Evolutionary conservation across 257 asterid genomes (phyloP).

Genomic region (Buddleja alternifolia): DNA sequence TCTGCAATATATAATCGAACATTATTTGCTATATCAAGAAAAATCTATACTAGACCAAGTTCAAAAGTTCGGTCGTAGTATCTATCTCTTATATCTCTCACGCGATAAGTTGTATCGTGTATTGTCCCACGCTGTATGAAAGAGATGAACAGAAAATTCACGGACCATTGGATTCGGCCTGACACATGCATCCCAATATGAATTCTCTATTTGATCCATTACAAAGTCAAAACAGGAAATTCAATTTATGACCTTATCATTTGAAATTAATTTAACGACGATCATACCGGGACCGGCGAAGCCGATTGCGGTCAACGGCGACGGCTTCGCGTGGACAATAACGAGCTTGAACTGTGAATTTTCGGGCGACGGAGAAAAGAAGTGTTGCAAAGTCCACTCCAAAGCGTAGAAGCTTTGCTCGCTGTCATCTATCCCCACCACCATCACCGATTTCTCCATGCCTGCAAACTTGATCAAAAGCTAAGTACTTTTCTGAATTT

Average conservation of each 20-base stretch:
- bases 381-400: constrained; percentile 79
- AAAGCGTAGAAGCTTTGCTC: constrained; percentile 77
- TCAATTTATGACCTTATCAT: background rate
- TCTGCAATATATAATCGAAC: too few relatives aligned
- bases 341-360: constrained; percentile 58
- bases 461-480: constrained; percentile 5
- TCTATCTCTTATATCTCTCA: too few relatives aligned
- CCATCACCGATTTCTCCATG: constrained; percentile 78
- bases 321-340: constrained; percentile 72
- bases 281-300: constrained; percentile 70
- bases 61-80: too few relatives aligned
- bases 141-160: too few relatives aligned
- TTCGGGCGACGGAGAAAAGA: constrained; percentile 48
- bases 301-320: constrained; percentile 55
- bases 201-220: too few relatives aligned
- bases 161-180: too few relatives aligned
- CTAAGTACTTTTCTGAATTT: too few relatives aligned
- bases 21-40: too few relatives aligned
- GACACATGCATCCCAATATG: too few relatives aligned
- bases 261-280: background rate
- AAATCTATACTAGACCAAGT: too few relatives aligned
- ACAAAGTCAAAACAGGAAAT: background rate
- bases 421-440: constrained; percentile 83
- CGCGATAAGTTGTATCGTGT: too few relatives aligned
- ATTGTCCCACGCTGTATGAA: too few relatives aligned